A percentile compares a stretch with the other conserved stretches of the same genome.
Conservation (phyloP, 2,329 filamentous ascomycete species). For the Dothideomycetes sp. region DNA sequence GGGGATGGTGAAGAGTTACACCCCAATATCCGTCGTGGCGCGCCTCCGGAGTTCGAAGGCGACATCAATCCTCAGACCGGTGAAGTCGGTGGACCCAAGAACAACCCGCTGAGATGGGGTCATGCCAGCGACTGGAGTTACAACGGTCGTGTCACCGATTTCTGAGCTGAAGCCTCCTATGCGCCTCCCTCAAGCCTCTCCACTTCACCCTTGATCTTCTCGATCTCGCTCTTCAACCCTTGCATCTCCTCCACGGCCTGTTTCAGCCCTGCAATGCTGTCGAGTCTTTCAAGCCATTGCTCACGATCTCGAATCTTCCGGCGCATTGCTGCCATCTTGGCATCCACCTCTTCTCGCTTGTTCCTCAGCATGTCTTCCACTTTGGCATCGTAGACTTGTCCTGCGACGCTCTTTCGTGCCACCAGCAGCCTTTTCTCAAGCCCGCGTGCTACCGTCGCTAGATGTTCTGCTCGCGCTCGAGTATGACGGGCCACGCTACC, state of each 20-base stretch:
- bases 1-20: constrained; percentile 57
- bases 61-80: constrained; percentile 89
- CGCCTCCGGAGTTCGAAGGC: constrained; percentile 84
- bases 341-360: constrained; percentile 4
- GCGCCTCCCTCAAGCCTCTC: constrained; percentile 19
- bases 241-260: constrained; percentile 11
- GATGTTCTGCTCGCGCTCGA: constrained; percentile 35
- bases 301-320: constrained; percentile 7
- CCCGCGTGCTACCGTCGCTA: constrained; percentile 33
- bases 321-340: neutral
- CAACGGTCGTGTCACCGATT: constrained; percentile 91
- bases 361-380: constrained; percentile 14
- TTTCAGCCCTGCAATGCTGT: neutral
- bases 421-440: constrained; percentile 33
- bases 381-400: constrained; percentile 19
- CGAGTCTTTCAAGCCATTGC: constrained; percentile 9
- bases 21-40: constrained; percentile 63
- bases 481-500: constrained; percentile 34
- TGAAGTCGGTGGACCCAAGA: constrained; percentile 94
- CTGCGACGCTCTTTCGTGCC: constrained; percentile 21
- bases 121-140: constrained; percentile 75
- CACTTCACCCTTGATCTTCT: constrained; percentile 26
- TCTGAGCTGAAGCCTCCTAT: constrained; percentile 40
- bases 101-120: constrained; percentile 88
- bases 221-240: constrained; percentile 26